phyloP scores from a whole-genome alignment of 2,329 filamentous ascomycete genomes.

The Phoma sp. region DNA sequence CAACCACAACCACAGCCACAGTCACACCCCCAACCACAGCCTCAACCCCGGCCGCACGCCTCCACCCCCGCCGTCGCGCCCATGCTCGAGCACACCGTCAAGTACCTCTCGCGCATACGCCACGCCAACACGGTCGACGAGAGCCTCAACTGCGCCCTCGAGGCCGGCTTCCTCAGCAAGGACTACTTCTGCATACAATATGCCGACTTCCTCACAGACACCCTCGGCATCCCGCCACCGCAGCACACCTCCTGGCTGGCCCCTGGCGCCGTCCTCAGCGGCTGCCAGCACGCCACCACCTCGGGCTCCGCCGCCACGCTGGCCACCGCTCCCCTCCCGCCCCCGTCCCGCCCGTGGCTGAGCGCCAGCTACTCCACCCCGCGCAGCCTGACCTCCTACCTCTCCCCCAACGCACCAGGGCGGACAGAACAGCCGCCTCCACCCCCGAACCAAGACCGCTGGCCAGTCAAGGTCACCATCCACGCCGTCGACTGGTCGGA shows the following conservation, averaged over 20 bases:
- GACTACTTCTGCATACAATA: slow-evolving; percentile 55
- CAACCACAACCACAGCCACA: slow-evolving; percentile 31
- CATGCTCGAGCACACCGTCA: slow-evolving; percentile 64
- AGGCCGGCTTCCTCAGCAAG: slow-evolving; percentile 61
- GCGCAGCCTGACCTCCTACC: slow-evolving; percentile 26
- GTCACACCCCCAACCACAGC: slow-evolving; percentile 33
- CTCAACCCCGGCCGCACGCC: slow-evolving; percentile 34
- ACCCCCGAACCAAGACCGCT: slow-evolving; percentile 60
- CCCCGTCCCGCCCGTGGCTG: slow-evolving; percentile 48
- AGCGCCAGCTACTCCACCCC: slow-evolving; percentile 41
- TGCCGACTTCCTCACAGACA: slow-evolving; percentile 65
- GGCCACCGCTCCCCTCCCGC: slow-evolving; percentile 26
- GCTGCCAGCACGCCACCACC: slow-evolving; percentile 64
- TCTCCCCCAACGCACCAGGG: slow-evolving; percentile 25
- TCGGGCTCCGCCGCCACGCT: slow-evolving; percentile 10
- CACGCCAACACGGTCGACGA: slow-evolving; percentile 61
- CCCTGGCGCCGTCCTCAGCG: slow-evolving; percentile 66
- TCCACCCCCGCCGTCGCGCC: slow-evolving; percentile 38
- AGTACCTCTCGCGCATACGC: slow-evolving; percentile 66
- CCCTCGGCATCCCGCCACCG: slow-evolving; percentile 58
- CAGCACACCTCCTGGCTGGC: slow-evolving; percentile 66
- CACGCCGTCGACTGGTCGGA: slow-evolving; percentile 65
- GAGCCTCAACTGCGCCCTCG: slow-evolving; percentile 59
- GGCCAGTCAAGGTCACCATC: slow-evolving; percentile 72
- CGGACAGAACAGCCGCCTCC: neutral